Base-by-base conservation (phyloP, 176 grass and related monocot species). In the Aegilops bicornis region DNA sequence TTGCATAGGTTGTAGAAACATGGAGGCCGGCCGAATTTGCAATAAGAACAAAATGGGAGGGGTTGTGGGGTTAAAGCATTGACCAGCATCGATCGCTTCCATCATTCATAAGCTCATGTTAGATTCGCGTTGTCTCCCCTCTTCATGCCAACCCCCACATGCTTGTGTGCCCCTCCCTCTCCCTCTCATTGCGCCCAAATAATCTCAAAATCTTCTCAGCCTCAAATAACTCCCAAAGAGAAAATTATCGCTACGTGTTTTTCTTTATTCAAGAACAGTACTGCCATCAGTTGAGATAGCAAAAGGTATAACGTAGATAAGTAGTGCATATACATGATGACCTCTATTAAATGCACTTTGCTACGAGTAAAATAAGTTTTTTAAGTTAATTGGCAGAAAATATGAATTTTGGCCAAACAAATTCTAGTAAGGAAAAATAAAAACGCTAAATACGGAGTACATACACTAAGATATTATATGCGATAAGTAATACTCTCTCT, bases 61-160 rank as follows among this genome's bases (percentile, higher is more conserved):
- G 82, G 83, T 29, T 81, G 89, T 88, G 83, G 79, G 89, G 86
- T 71, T 87, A 95, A 92, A 96, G 77, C 86, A 91, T 96, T 89
- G 97, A 94, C 92, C 90, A 83, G 88, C 88, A 92, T 76, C 88
- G 72, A 91, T 93, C 92, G 84, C 90, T 80, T 93, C 92, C 89
- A 99, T 94, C 91, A 98, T 91, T 89, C 93, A 87, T 90, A 85
- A 83, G 88, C 92, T 85, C 83, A 87, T 89, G 76, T 92, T 93
- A 99, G 97, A 99, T 99, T 99, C 94, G 88, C 89, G 89, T 84
- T 96, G 97, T 99, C 97, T 96, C 94, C 94, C 92, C 90, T 81
- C 88, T 88, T 91, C 62, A 89, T 90, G 94, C 90, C 73, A 16
- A 22, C 86, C 42, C 79, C 87, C 97, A 96, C 97, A 96, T 99